Conservation (phyloP, 2,329 filamentous ascomycete genomes). For the Exophiala viscosa region DNA sequence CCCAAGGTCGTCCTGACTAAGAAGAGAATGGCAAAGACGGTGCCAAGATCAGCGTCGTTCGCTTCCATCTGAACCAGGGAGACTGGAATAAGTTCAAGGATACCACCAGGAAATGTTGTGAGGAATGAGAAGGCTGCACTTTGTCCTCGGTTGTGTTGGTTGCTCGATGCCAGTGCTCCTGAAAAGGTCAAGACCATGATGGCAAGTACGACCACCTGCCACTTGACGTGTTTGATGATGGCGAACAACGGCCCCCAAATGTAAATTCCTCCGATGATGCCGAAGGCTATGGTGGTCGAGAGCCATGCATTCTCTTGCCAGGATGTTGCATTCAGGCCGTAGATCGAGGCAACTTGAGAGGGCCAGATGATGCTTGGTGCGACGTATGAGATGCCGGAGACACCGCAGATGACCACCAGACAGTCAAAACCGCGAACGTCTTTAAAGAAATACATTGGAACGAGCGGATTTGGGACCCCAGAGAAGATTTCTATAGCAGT, state of each 20-base stretch:
- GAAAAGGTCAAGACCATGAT: neutral
- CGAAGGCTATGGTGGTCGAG: slow-evolving; percentile 30
- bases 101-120: slow-evolving; percentile 7
- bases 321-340: neutral
- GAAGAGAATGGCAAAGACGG: slow-evolving; percentile 5
- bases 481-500: slow-evolving; percentile 8
- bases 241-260: slow-evolving; percentile 30
- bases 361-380: slow-evolving; percentile 14
- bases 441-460: slow-evolving; percentile 17
- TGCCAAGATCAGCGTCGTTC: slow-evolving; percentile 16
- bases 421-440: slow-evolving; percentile 12
- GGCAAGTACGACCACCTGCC: slow-evolving; percentile 23
- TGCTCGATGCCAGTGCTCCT: neutral
- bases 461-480: slow-evolving; percentile 3
- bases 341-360: neutral
- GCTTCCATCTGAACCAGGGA: slow-evolving; percentile 11
- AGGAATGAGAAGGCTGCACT: slow-evolving; percentile 11
- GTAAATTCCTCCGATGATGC: slow-evolving; percentile 33
- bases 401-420: slow-evolving; percentile 6
- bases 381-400: slow-evolving; percentile 11
- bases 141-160: neutral
- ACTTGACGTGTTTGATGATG: slow-evolving; percentile 29
- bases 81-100: slow-evolving; percentile 11
- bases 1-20: neutral
- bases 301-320: slow-evolving; percentile 8